A percentile compares a stretch with the other conserved stretches of the same genome.
Conservation (phyloP, 148 eudicot genomes). For the Linanthus parryae region DNA sequence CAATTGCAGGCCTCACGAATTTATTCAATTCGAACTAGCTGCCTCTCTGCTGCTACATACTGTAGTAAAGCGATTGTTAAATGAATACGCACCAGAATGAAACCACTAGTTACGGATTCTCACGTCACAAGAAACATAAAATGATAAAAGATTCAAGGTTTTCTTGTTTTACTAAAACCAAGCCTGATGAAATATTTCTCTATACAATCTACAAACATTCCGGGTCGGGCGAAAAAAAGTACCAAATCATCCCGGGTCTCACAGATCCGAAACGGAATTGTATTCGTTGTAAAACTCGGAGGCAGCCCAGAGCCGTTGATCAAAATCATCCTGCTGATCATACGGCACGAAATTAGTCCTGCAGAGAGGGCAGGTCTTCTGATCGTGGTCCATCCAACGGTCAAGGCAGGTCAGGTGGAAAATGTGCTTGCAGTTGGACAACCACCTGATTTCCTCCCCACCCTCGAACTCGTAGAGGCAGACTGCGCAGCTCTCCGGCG, state of each 20-base stretch:
- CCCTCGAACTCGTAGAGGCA: slow-evolving; percentile 41
- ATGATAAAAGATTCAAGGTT: too few relatives aligned
- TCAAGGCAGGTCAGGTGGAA: slow-evolving; percentile 45
- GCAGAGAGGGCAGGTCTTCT: slow-evolving; percentile 45
- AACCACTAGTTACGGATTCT: too few relatives aligned
- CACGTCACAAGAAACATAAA: too few relatives aligned
- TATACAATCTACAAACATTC: too few relatives aligned
- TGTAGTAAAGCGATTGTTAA: too few relatives aligned
- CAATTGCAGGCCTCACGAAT: too few relatives aligned
- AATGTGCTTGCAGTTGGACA: slow-evolving; percentile 43
- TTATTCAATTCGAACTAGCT: too few relatives aligned
- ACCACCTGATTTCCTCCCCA: slow-evolving; percentile 45
- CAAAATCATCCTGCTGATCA: slow-evolving; percentile 13
- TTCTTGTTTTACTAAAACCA: too few relatives aligned
- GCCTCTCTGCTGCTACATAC: too few relatives aligned
- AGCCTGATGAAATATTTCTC: too few relatives aligned
- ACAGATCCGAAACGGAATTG: slow-evolving; percentile 4
- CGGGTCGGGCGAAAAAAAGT: too few relatives aligned
- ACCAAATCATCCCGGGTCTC: not conserved
- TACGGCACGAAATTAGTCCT: slow-evolving; percentile 42
- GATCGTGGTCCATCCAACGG: slow-evolving; percentile 57
- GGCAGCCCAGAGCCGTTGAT: slow-evolving; percentile 18
- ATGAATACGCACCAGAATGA: too few relatives aligned
- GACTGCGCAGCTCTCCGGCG: slow-evolving; percentile 35
- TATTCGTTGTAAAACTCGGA: not conserved